Evolutionary conservation across 305 asterid species (phyloP), one percentile per base, ranked within the genome.

Genomic region (Fraxinus floribunda): DNA sequence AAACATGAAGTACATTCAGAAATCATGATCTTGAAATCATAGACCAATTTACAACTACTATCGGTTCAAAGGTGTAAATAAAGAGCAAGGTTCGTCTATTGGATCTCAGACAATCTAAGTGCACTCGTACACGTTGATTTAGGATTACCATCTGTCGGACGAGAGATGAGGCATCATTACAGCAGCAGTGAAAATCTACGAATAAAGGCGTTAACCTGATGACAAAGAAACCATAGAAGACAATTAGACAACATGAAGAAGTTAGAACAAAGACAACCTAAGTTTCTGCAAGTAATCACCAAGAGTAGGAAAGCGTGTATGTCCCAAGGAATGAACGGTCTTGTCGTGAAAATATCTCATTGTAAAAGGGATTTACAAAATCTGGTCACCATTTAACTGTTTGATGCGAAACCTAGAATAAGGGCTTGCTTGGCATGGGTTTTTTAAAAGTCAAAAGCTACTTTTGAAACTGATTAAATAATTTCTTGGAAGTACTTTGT

Each of bases 21-120:
- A 76, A 74, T 75, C n/a, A 46, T 34, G 64, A 72, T 55, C 36
- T 78, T 26, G 13, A 62, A 72, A 83, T 57, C 41, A 79, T 38
- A 60, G 72, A 41, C 57, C 78, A 64, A 57, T 78, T 60, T 83
- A 85, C 83, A 41, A 79, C 86, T 75, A 81, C 22, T 34, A 46
- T 44, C 60, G 75, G 85, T 81, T 29, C 72, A 76, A 79, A 79
- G 77, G 86, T 80, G 68, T 70, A 49, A 74, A 49, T 20, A 32
- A 55, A 71, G 44, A 73, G 26, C 44, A n/a, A 26, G 55, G 76
- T 74, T 78, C 49, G 68, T 83, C 74, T 83, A 86, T 83, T 72
- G 73, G 32, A 60, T 81, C 78, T 52, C 46, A 34, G 32, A n/a
- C 68, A 18, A 41, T 79, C 49, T 57, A 15, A 24, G 62, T 26